Evolutionary conservation across 1,139 yeast genomes (phyloP).

Genomic region (Suhomyces maxii): DNA sequence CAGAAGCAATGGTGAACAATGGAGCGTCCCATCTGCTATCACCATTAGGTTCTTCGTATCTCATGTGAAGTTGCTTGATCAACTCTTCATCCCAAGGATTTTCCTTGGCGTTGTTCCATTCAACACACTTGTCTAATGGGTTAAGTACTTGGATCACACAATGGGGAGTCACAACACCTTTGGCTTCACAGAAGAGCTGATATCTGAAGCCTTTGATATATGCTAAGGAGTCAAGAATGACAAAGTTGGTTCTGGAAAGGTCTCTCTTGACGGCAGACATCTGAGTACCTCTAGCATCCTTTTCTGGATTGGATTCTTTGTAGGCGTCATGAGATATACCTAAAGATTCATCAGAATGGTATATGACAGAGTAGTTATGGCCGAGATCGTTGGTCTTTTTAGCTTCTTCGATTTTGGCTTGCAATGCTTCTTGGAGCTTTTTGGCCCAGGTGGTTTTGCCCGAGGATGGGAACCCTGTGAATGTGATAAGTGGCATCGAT

Average conservation of each 20-base stretch:
- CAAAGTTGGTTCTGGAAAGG: constrained; percentile 65
- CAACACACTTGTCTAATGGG: constrained; percentile 58
- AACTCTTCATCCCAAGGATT: constrained; percentile 68
- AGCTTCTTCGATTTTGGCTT: constrained; percentile 46
- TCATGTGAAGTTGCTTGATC: constrained; percentile 68
- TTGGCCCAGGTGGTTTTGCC: constrained; percentile 82
- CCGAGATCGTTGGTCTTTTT: constrained; percentile 43
- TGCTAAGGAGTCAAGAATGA: constrained; percentile 79
- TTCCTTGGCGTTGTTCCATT: constrained; percentile 51
- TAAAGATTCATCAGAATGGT: constrained; percentile 75
- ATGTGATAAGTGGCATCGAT: constrained; percentile 77
- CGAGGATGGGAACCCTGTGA: constrained; percentile 82
- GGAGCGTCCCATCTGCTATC: constrained; percentile 95
- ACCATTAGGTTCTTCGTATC: constrained; percentile 93
- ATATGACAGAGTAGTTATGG: constrained; percentile 56
- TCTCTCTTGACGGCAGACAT: constrained; percentile 88
- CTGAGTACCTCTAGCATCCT: constrained; percentile 78
- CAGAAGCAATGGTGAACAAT: constrained; percentile 65
- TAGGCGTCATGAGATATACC: constrained; percentile 73
- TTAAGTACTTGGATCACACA: constrained; percentile 80
- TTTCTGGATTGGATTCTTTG: constrained; percentile 68
- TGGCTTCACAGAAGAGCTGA: constrained; percentile 91
- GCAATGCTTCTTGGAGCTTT: constrained; percentile 49
- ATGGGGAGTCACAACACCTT: constrained; percentile 77
- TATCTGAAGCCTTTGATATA: constrained; percentile 96